A percentile compares a stretch with the other conserved stretches of the same genome.
Conservation (phyloP, 148 eudicot genomes). For the Chenopodium berlandieri region DNA sequence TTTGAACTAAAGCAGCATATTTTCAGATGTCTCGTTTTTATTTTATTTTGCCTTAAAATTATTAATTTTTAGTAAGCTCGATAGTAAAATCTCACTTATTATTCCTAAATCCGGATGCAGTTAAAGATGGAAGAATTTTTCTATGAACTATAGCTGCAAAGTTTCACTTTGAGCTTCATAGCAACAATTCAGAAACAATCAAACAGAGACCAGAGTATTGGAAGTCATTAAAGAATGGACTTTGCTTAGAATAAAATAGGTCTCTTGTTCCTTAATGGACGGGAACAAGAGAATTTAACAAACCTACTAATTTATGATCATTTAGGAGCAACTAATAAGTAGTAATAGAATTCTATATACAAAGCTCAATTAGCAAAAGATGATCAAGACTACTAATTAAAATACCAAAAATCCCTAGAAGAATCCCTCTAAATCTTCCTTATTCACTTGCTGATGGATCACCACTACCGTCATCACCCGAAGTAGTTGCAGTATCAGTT, state of each 20-base stretch:
- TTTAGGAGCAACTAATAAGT: conserved; percentile 8
- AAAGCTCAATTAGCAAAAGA: conserved; percentile 8
- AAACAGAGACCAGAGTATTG: neutral
- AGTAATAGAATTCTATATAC: conserved; percentile 33
- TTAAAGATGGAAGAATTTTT: too few species aligned
- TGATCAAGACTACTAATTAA: conserved; percentile 3
- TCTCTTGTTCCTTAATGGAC: conserved; percentile 29
- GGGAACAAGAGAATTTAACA: conserved; percentile 25
- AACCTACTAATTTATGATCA: conserved; percentile 3
- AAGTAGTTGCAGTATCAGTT: conserved; percentile 34
- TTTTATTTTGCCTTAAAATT: too few species aligned
- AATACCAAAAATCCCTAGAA: conserved; percentile 23
- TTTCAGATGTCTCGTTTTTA: neutral
- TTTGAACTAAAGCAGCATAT: neutral
- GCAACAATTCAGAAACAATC: neutral
- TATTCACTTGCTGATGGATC: conserved; percentile 46
- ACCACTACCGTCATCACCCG: conserved; percentile 58
- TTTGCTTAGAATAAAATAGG: conserved; percentile 13
- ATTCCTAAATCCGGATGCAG: too few species aligned
- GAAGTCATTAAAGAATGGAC: conserved; percentile 25
- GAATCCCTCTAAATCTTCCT: neutral
- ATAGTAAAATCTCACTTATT: too few species aligned
- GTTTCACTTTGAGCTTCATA: neutral
- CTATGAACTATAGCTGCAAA: too few species aligned
- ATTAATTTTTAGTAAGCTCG: too few species aligned